Evolutionary conservation across 768 basidiomycete genomes (phyloP), one percentile per base, ranked within the genome.

Genomic region (Lactifluus echinatus): DNA sequence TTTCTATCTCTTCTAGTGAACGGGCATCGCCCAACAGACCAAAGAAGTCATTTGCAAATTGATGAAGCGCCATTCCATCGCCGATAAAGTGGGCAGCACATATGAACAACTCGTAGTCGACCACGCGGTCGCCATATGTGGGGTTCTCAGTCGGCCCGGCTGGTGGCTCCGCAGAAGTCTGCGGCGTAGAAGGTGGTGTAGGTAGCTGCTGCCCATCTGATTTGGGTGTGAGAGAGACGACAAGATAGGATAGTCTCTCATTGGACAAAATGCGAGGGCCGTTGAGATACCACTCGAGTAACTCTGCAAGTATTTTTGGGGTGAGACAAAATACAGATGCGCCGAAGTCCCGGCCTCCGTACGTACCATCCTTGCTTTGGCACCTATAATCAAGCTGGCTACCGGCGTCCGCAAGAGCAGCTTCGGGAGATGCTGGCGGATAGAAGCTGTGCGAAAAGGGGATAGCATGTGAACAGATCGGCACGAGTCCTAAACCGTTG

Each of bases 31-130:
- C 83, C 39, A 91, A 72, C 3, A 92, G 72, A 17, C 72, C 68
- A 67, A 91, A 85, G 66, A 92, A 83, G 62, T 91, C 87, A 67
- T 89, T 89, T 24, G 86, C 87, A 60, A 85, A 87, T 57, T 80
- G 76, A 69, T 92, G 89, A 17, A 92, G 75, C 1, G 89, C 86
- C 84, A 91, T 90, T 21, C 91, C 91, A 66, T 93, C 91, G 19
- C 89, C 89, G 46, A 92, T 69, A 68, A 85, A 92, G 67, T 93
- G 91, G 7, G 86, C 80, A 3, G 86, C 83, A 61, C 84, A 84
- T 47, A 93, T 77, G 60, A 89, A 72, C 53, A 91, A 70, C 65
- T 91, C 80, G 64, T 76, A 83, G 51, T 78, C 68, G 31, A 53
- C 68, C 46, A 54, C 63, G 29, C 57, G 50, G 53, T 57, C 28